Base-by-base conservation (phyloP, 805 yeast genomes). In the Ogataea saltuana region DNA sequence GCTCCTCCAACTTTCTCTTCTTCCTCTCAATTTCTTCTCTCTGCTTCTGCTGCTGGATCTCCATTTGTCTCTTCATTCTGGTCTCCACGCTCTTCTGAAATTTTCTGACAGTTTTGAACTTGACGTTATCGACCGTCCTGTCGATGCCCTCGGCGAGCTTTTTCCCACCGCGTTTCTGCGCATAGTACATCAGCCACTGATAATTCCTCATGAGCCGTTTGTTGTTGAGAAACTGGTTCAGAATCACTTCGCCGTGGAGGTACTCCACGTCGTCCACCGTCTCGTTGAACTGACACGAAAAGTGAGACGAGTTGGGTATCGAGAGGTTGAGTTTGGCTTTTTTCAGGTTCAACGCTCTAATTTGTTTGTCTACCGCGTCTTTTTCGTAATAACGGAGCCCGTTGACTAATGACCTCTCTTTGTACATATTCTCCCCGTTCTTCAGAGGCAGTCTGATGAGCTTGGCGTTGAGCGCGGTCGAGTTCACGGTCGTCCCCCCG, bases 101-200 rank as follows among this genome's bases (percentile, higher is more conserved):
- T 6, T 56, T 45, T 19, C 60, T 50, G 29, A 55, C 51, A 3
- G 61, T 46, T 37, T 48, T 52, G 37, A 45, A 49, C 26, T 42
- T 51, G 23, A 47, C 35, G 13, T 45, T 49, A 11, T 42, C 50
- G 23, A 39, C 29, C n/a, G 42, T 11, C n/a, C 29, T 38, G 23
- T 41, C 48, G n/a, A 51, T 39, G 18, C 44, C 48, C 26, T 57
- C 56, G 21, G 49, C 42, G n/a, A 62, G 42, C 16, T 40, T 49
- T 27, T 50, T 53, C 8, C 63, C 60, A 7, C 80, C 80, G 17
- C 65, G 55, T 50, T 69, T 74, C 22, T 64, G 62, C 39, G 64
- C 68, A 70, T 73, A 78, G 49, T 72, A 78, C 51, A 64, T 64
- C 17, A 58, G 50, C 83, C 83, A 78, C 55, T 70, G 78, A 34